phyloP scores from a whole-genome alignment of 257 asterid species.

The Anisodus acutangulus region DNA sequence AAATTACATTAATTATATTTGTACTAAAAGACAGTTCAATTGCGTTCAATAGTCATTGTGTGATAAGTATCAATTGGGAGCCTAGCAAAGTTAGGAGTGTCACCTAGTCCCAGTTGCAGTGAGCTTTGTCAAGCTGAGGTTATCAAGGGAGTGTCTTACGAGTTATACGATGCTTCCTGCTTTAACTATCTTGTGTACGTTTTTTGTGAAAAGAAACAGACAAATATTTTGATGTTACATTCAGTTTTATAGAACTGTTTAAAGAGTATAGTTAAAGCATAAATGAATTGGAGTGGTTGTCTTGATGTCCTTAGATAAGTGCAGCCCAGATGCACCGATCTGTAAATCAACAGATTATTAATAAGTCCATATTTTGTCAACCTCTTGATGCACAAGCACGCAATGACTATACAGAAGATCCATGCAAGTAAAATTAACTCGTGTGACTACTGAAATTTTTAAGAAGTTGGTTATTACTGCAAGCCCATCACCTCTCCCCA shows the following conservation, averaged over 20 bases:
- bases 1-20: not conserved
- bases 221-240: not conserved
- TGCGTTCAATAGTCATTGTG: not conserved
- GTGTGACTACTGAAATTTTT: not conserved
- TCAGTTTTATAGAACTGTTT: not conserved
- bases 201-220: conserved; percentile 14
- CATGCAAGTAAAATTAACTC: not conserved
- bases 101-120: conserved; percentile 16
- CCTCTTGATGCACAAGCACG: not conserved
- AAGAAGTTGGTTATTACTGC: not conserved
- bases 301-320: not conserved
- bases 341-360: not conserved
- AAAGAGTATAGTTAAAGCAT: not conserved
- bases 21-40: not conserved
- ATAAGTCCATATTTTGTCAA: conserved; percentile 12
- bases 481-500: not conserved
- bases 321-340: not conserved
- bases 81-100: conserved; percentile 7
- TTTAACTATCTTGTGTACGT: not conserved
- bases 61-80: not conserved
- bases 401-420: not conserved
- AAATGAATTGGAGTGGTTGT: not conserved
- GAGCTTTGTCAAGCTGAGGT: conserved; percentile 18
- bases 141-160: not conserved
- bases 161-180: not conserved